phyloP scores from a whole-genome alignment of 352 stramenopile genomes.

The Globisporangium perplexum region DNA sequence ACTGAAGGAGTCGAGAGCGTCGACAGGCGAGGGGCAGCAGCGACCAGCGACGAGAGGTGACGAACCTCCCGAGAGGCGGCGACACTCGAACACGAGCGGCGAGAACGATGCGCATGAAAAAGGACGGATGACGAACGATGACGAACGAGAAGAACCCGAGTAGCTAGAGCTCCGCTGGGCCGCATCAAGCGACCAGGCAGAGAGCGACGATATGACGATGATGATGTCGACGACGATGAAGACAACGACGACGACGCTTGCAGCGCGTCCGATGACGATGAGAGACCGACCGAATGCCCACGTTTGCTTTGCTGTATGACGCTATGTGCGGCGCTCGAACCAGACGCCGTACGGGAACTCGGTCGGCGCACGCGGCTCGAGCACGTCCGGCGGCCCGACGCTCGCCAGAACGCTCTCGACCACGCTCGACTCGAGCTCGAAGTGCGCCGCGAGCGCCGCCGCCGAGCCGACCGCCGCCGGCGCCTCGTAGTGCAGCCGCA shows the following conservation, averaged over 20 bases:
- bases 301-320: background rate
- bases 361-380: constrained; percentile 34
- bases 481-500: constrained; percentile 63
- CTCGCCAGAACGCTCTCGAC: constrained; percentile 31
- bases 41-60: no score
- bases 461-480: constrained; percentile 38
- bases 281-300: background rate
- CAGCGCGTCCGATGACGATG: no score
- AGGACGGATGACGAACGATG: background rate
- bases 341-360: constrained; percentile 62
- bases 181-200: background rate
- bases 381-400: constrained; percentile 51
- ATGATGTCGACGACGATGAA: no score
- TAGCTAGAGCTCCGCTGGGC: background rate
- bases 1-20: no score
- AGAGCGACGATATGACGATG: background rate
- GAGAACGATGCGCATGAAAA: background rate
- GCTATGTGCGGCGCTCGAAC: constrained; percentile 17
- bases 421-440: constrained; percentile 25
- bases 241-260: no score
- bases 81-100: background rate
- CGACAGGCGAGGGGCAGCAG: no score
- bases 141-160: background rate
- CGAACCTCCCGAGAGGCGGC: background rate
- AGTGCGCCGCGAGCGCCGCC: constrained; percentile 44